Evolutionary conservation across 805 yeast genomes (phyloP).

Genomic region (Kodamaea fukazawae): DNA sequence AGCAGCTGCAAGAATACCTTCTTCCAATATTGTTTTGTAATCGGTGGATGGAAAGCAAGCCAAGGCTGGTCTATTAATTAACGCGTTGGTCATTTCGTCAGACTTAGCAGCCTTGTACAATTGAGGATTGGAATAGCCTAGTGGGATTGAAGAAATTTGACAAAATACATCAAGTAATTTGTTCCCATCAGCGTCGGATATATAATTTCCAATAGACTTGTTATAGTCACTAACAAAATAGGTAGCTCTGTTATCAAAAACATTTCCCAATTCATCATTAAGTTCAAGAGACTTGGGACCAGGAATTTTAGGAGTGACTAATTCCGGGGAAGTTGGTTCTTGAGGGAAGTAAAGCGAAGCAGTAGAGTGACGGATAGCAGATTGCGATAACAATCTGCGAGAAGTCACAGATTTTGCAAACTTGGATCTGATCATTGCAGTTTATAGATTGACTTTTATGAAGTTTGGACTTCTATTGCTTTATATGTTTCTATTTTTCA

Average conservation of each 20-base stretch:
- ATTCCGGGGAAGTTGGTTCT: slow-evolving; percentile 33
- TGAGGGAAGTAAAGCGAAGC: slow-evolving; percentile 33
- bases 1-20: slow-evolving; percentile 58
- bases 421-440: slow-evolving; percentile 9
- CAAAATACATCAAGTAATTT: slow-evolving; percentile 39
- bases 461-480: too few relatives aligned
- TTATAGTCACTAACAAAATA: slow-evolving; percentile 41
- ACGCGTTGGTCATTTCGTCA: slow-evolving; percentile 40
- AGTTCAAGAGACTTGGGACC: slow-evolving; percentile 35
- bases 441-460: too few relatives aligned
- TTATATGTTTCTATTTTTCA: too few relatives aligned
- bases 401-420: slow-evolving; percentile 1
- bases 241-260: slow-evolving; percentile 43
- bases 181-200: slow-evolving; percentile 43
- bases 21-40: slow-evolving; percentile 46
- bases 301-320: slow-evolving; percentile 32
- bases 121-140: slow-evolving; percentile 45
- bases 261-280: slow-evolving; percentile 34
- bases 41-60: slow-evolving; percentile 37
- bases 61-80: slow-evolving; percentile 44
- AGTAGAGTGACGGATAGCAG: slow-evolving; percentile 12
- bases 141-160: slow-evolving; percentile 43
- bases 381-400: background rate
- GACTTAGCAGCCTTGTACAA: slow-evolving; percentile 36
- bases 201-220: slow-evolving; percentile 39